These are phyloP conservation scores for Melanogaster broomeanus DNA, from an alignment of 768 basidiomycete genomes.

Conservation along the genomic window DNA sequence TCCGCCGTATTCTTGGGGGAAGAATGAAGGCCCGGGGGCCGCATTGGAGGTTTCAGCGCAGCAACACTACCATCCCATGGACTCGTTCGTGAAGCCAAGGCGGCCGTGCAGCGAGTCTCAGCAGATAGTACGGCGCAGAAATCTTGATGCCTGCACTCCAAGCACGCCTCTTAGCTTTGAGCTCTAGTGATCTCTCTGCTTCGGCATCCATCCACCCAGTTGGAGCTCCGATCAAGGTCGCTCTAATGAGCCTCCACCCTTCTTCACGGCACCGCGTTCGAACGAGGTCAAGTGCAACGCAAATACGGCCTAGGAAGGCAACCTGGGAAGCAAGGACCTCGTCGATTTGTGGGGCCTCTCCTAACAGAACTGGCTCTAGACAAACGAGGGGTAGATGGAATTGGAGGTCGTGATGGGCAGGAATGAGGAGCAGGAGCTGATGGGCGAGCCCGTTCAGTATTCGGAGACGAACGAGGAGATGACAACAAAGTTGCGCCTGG, in stretches of 20 bases:
- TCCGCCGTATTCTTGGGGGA: conserved; percentile 2
- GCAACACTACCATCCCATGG: conserved; percentile 19
- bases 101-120: not conserved
- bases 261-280: conserved; percentile 42
- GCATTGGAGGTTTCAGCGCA: not conserved
- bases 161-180: conserved; percentile 61
- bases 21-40: conserved; percentile 23
- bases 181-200: conserved; percentile 46
- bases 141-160: conserved; percentile 60
- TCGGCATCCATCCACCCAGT: conserved; percentile 30
- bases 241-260: conserved; percentile 41
- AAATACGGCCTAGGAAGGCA: conserved; percentile 38
- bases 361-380: not conserved
- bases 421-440: not conserved
- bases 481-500: not conserved
- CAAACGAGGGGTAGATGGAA: conserved; percentile 6
- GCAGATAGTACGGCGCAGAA: conserved; percentile 26
- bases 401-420: not conserved
- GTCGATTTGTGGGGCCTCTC: conserved; percentile 3
- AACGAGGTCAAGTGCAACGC: conserved; percentile 42
- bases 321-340: conserved; percentile 18
- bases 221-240: conserved; percentile 18
- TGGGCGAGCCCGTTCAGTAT: not conserved
- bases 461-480: not conserved
- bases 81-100: not conserved